Percentiles rank a stretch among this genome's conserved stretches.
These are phyloP conservation scores for Arabidopsis lyrata DNA, from an alignment of 441 rosid species.

Conservation along the genomic window DNA sequence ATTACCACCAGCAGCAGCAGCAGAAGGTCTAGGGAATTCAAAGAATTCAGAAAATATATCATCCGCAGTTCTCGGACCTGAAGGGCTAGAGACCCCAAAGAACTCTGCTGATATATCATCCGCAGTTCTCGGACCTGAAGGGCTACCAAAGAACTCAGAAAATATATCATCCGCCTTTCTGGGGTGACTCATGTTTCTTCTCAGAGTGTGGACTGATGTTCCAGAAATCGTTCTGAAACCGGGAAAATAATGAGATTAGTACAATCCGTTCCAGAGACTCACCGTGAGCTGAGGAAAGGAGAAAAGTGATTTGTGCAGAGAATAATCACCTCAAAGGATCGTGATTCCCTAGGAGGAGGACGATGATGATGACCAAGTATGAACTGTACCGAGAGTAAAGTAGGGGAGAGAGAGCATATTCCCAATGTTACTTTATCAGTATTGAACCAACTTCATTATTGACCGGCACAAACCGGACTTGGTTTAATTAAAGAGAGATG, in stretches of 20 bases:
- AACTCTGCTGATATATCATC: constrained; percentile 59
- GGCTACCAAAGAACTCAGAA: constrained; percentile 68
- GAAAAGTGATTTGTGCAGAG: background rate
- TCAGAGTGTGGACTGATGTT: constrained; percentile 38
- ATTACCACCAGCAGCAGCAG: too few species aligned
- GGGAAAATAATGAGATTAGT: background rate
- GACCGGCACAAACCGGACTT: too few species aligned
- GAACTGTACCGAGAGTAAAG: background rate
- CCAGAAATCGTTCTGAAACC: constrained; percentile 16
- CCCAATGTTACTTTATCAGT: too few species aligned
- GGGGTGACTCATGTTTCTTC: constrained; percentile 45
- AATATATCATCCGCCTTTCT: constrained; percentile 72
- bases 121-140: constrained; percentile 57
- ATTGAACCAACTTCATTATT: background rate
- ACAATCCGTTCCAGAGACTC: background rate
- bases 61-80: too few species aligned
- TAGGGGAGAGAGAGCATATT: background rate
- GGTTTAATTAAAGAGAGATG: too few species aligned
- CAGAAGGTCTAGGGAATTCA: too few species aligned
- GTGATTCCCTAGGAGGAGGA: background rate
- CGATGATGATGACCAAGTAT: background rate
- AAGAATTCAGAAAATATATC: too few species aligned
- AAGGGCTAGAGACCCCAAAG: constrained; percentile 70
- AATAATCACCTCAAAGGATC: background rate
- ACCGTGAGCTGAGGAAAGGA: background rate